Evolutionary conservation across 345 rosid genomes (phyloP), one percentile per base, ranked within the genome.

Genomic region (Isatis tinctoria): DNA sequence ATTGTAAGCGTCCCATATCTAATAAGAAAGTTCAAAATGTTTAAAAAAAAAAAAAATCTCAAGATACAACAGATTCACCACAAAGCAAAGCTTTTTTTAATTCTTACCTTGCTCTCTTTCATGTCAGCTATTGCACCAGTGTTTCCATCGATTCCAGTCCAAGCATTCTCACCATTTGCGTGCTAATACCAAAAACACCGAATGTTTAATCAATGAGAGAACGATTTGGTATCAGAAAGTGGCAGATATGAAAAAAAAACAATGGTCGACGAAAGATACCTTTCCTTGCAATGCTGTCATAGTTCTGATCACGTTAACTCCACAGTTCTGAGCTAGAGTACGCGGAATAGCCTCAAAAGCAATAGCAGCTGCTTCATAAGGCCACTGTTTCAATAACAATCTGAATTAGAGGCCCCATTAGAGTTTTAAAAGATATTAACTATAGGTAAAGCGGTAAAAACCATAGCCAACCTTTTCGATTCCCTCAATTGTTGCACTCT

Each of bases 281-380:
- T 91, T 90, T 60, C 98, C 98, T 83, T 90, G 98, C 60, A 76
- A 33, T 9, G 80, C 75, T 17, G 80, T 76, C 80, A 76, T 76
- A 14, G 80, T 76, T 70, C 80, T 53, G 71, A 76, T 76, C 8
- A 76, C 75, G 36, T 76, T 76, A 32, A 76, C 75, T 54, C 80
- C 80, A 44, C 80, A 76, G 65, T 76, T 76, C 61, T 76, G 80
- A 44, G 80, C 80, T 74, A 94, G 77, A 39, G 98, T 91, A 69
- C 96, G 87, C 18, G 97, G 97, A 70, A 94, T 94, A 69, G 96
- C 92, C 85, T 94, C 97, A 53, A 94, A 94, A 76, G 98, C 97
- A 56, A 90, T 83, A 9, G 98, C 98, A 37, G 93, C 98, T 76
- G 98, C 97, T 86, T 90, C 98, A 78, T 91, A 94, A 2, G 97